A percentile compares a stretch with the other conserved stretches of the same genome.
phyloP scores from a whole-genome alignment of 2,329 filamentous ascomycete genomes.

The Penicillium glabrum region DNA sequence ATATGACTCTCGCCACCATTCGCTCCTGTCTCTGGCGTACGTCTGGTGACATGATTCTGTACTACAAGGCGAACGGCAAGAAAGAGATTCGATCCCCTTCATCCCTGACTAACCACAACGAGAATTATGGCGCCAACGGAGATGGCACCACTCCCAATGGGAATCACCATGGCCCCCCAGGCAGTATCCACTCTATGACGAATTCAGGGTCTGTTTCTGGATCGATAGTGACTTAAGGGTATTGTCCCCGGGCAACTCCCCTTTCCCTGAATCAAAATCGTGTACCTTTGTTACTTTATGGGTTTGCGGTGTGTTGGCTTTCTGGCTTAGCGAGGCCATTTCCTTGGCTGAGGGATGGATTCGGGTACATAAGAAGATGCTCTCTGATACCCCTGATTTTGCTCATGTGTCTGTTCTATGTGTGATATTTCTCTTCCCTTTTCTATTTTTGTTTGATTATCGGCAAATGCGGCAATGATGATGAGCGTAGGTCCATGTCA shows the following conservation, averaged over 20 bases:
- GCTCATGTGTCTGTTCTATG: neutral
- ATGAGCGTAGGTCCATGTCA: neutral
- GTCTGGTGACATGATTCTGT: constrained; percentile 85
- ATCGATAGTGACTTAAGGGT: constrained; percentile 12
- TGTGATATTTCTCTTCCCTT: neutral
- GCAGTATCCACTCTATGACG: constrained; percentile 32
- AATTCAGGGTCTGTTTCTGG: constrained; percentile 30
- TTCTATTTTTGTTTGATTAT: neutral
- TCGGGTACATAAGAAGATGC: constrained; percentile 12
- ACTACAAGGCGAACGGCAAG: constrained; percentile 90
- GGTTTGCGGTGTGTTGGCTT: neutral
- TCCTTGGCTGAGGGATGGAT: constrained; percentile 8
- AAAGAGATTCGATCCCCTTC: constrained; percentile 50
- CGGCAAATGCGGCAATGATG: neutral
- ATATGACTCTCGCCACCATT: constrained; percentile 92
- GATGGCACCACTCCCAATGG: constrained; percentile 10
- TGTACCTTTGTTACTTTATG: constrained; percentile 4
- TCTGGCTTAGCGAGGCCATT: constrained; percentile 5
- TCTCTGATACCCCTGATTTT: constrained; percentile 11
- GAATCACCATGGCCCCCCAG: constrained; percentile 24
- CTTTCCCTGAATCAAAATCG: neutral
- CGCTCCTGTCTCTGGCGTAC: constrained; percentile 92
- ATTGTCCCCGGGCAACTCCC: neutral
- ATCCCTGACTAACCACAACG: constrained; percentile 16
- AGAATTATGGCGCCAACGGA: constrained; percentile 8